Evolutionary conservation across 495 filamentous ascomycete genomes (phyloP).

Genomic region (Lineolata rhizophorae): DNA sequence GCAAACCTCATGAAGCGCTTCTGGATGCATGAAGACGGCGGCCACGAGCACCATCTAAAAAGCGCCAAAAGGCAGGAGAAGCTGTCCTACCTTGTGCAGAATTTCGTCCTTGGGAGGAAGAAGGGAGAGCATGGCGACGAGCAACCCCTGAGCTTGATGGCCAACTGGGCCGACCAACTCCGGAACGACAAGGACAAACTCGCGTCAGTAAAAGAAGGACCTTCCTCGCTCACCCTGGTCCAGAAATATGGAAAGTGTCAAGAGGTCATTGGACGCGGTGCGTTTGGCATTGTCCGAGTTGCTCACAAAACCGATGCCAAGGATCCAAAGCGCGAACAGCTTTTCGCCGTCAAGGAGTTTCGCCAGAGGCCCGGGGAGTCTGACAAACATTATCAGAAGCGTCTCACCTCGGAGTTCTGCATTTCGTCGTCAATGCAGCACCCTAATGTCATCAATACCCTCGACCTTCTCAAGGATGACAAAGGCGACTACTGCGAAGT

Average conservation of each 20-base stretch:
- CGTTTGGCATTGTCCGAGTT: conserved; percentile 92
- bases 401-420: conserved; percentile 95
- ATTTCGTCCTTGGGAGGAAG: conserved; percentile 54
- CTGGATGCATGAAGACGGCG: conserved; percentile 35
- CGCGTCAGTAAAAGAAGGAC: conserved; percentile 50
- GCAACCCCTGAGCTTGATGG: conserved; percentile 78
- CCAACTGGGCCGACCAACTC: conserved; percentile 86
- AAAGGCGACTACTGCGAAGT: conserved; percentile 99
- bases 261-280: conserved; percentile 90
- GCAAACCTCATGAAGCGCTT: conserved; percentile 42
- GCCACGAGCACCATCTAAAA: conserved; percentile 72
- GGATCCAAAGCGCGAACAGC: conserved; percentile 62
- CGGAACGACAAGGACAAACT: conserved; percentile 66
- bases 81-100: conserved; percentile 72
- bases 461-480: conserved; percentile 83
- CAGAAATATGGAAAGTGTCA: conserved; percentile 99
- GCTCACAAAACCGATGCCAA: conserved; percentile 85
- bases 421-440: conserved; percentile 93
- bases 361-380: conserved; percentile 83
- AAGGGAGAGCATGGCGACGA: conserved; percentile 50
- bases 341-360: conserved; percentile 98
- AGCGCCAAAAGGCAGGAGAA: conserved; percentile 84
- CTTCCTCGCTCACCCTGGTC: conserved; percentile 61
- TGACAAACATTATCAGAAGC: conserved; percentile 91
- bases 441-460: conserved; percentile 94